Percentiles rank a stretch among this genome's conserved stretches.
Conservation (phyloP, 768 basidiomycete genomes). For the Tulasnella sp. region DNA sequence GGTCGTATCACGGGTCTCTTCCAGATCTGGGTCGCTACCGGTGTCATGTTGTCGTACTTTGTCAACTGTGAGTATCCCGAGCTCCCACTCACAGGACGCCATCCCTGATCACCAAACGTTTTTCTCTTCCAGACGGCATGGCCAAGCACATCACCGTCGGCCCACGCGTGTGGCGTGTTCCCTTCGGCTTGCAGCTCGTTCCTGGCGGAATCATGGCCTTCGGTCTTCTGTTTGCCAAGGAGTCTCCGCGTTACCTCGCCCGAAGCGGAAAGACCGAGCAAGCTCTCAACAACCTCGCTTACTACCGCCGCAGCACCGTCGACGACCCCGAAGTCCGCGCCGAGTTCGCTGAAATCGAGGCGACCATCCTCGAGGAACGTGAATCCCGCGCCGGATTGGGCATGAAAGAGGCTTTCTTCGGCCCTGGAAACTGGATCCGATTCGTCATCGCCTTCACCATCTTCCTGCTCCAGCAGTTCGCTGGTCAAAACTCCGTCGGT, state of each 20-base stretch:
- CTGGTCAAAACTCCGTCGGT: constrained; percentile 63
- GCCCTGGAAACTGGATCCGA: constrained; percentile 69
- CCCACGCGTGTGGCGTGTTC: constrained; percentile 19
- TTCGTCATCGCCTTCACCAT: constrained; percentile 78
- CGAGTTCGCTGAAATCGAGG: constrained; percentile 56
- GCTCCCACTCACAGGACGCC: background rate
- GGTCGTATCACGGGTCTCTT: constrained; percentile 78
- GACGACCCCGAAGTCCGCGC: constrained; percentile 25
- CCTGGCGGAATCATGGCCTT: constrained; percentile 28
- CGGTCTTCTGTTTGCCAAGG: constrained; percentile 17
- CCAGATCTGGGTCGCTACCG: constrained; percentile 77
- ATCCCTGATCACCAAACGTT: background rate
- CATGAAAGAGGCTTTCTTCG: constrained; percentile 58
- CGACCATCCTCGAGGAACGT: constrained; percentile 63
- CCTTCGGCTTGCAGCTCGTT: constrained; percentile 26
- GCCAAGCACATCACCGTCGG: constrained; percentile 9
- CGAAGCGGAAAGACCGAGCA: constrained; percentile 25
- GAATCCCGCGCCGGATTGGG: constrained; percentile 54
- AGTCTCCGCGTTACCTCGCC: constrained; percentile 28
- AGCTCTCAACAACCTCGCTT: constrained; percentile 37
- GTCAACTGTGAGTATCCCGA: constrained; percentile 50
- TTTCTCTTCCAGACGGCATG: constrained; percentile 13
- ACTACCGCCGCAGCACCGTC: constrained; percentile 25
- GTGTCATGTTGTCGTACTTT: constrained; percentile 79
- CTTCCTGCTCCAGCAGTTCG: constrained; percentile 50